Conservation (phyloP, 345 rosid genomes). For the Anastatica hierochuntica region DNA sequence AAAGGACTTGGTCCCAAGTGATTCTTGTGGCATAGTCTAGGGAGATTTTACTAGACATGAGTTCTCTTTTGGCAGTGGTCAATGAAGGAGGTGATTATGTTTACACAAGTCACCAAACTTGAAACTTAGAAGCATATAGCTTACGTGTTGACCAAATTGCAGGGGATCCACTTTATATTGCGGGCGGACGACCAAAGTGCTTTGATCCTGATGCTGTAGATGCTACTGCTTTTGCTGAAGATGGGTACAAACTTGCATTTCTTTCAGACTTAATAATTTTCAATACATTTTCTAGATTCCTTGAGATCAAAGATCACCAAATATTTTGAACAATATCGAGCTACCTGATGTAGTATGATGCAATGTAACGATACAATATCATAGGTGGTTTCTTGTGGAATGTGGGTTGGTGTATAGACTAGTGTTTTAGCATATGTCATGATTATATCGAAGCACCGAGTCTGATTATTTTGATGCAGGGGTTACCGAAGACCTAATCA, state of each 20-base stretch:
- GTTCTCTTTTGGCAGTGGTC: background rate
- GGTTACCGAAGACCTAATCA: constrained; percentile 60
- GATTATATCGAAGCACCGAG: background rate
- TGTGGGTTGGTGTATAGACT: no score
- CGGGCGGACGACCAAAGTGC: constrained; percentile 60
- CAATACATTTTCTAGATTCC: background rate
- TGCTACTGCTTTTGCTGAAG: constrained; percentile 42
- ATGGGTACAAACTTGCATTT: constrained; percentile 42
- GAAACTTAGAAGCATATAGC: background rate
- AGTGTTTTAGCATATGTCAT: background rate
- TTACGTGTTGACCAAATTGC: constrained; percentile 15
- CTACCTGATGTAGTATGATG: no score
- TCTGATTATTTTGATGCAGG: constrained; percentile 27
- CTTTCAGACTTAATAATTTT: background rate
- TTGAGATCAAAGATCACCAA: background rate
- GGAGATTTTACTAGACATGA: background rate
- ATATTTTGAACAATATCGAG: background rate
- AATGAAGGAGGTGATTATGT: background rate
- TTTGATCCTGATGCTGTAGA: constrained; percentile 35
- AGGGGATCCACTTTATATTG: constrained; percentile 75
- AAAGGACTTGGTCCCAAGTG: background rate
- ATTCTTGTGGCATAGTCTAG: background rate
- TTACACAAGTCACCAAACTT: constrained; percentile 1
- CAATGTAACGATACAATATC: no score
- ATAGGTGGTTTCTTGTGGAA: no score